Evolutionary conservation across 139 green algal genomes (phyloP), one percentile per base, ranked within the genome.

Genomic region (Dunaliella sp.): DNA sequence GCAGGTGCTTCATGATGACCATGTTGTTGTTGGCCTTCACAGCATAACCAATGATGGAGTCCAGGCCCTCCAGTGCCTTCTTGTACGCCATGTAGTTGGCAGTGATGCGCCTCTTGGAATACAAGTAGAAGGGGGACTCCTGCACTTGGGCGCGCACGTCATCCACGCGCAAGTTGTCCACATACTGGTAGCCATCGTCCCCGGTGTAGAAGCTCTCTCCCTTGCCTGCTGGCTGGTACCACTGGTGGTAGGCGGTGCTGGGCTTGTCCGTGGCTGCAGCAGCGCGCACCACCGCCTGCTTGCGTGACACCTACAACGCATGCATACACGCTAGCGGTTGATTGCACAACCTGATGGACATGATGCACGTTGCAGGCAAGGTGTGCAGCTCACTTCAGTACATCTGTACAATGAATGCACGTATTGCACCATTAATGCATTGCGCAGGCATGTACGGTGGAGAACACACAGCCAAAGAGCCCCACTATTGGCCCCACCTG

Each of bases 21-120:
- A 99, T 83, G 91, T 99, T 99, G 93, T 99, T 99, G 93, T 99
- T 99, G 73, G 96, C 88, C 91, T 99, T 99, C 73, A 99, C 93
- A 0, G 97, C 97, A 85, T 99, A 99, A 36, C 97, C 97, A 36
- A 99, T 96, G 86, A 99, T 97, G 38, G 88, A 93, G 74, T 95
- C 89, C 57, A 99, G 87, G 16, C 95, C 97, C 82, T 94, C 82
- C 65, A 99, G 89, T 7, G 97, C 97, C 31, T 91, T 84, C 82
- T 92, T 90, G 88, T 99, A 99, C 2, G 97, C 94, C 35, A 86
- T 35, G 90, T 94, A 97, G 91, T 98, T 98, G 75, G 85, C 76
- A 22, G 88, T 92, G 86, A 97, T 91, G 85, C 88, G 85, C 1
- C 2, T 2, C 87, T 96, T 91, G 85, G 86, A 95, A 91, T 99